Percentiles rank a stretch among this genome's conserved stretches.
phyloP scores from a whole-genome alignment of 441 rosid genomes.

The Gossypium laxum region DNA sequence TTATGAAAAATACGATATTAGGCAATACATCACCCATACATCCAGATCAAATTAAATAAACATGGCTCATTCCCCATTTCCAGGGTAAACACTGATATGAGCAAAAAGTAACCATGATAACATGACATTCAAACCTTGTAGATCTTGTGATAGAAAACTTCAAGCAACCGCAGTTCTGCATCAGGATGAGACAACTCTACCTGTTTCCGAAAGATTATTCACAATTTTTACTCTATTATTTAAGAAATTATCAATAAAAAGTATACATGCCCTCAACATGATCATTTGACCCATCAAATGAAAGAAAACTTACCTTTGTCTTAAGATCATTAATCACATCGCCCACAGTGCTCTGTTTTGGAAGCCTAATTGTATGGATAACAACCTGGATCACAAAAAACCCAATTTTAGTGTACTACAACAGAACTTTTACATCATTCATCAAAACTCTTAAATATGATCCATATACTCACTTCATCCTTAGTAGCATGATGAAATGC shows the following conservation, averaged over 20 bases:
- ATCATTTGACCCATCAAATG: neutral
- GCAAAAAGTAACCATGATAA: neutral
- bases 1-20: neutral
- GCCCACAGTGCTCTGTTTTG: conserved; percentile 48
- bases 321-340: conserved; percentile 37
- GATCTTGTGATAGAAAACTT: conserved; percentile 45
- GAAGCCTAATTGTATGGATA: conserved; percentile 42
- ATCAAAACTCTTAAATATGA: neutral
- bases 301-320: conserved; percentile 22
- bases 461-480: conserved; percentile 37
- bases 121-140: conserved; percentile 28
- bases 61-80: conserved; percentile 6
- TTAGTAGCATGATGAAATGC: conserved; percentile 44
- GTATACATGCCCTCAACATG: neutral
- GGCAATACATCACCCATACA: neutral
- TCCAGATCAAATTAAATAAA: neutral
- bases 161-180: conserved; percentile 42
- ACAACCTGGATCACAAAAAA: conserved; percentile 28
- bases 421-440: neutral
- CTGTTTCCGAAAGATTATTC: conserved; percentile 20
- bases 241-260: neutral
- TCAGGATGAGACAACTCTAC: conserved; percentile 40
- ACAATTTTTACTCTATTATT: neutral
- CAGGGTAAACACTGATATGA: neutral
- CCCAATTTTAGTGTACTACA: neutral